Evolutionary conservation across 345 rosid genomes (phyloP).

Genomic region (Gossypium herbaceum): DNA sequence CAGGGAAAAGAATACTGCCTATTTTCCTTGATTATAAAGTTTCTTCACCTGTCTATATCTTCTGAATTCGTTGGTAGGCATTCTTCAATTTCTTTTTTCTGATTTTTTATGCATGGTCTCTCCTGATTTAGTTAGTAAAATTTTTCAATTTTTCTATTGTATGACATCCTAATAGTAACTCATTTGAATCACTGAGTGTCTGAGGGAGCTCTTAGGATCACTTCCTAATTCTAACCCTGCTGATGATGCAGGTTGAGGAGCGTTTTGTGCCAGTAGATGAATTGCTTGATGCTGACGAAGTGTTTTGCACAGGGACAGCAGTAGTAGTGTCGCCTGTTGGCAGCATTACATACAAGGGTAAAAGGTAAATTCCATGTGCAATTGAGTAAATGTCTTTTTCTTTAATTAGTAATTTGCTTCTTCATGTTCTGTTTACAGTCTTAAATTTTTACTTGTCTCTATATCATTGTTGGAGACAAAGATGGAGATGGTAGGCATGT

Average conservation of each 20-base stretch:
- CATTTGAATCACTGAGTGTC: neutral
- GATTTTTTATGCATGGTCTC: neutral
- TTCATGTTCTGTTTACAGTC: neutral
- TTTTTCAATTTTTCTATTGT: neutral
- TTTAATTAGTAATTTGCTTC: neutral
- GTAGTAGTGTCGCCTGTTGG: conserved; percentile 96
- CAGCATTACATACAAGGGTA: conserved; percentile 70
- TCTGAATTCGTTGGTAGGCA: neutral
- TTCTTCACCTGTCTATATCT: neutral
- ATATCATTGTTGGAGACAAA: neutral
- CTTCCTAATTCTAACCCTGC: neutral
- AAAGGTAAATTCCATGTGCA: conserved; percentile 42
- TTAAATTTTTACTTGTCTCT: no score
- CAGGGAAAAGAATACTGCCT: neutral
- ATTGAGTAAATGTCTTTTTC: neutral
- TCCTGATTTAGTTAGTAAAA: neutral
- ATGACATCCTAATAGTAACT: neutral
- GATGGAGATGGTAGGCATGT: neutral
- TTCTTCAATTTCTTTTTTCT: neutral
- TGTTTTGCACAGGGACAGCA: conserved; percentile 95
- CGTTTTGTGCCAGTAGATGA: conserved; percentile 67
- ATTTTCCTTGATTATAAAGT: neutral
- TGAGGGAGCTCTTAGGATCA: neutral
- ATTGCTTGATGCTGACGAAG: conserved; percentile 87
- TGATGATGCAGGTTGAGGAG: conserved; percentile 61